A percentile compares a stretch with the other conserved stretches of the same genome.
These are phyloP conservation scores for Naegleria gruberi DNA, from an alignment of 208 protist species.

Conservation along the genomic window DNA sequence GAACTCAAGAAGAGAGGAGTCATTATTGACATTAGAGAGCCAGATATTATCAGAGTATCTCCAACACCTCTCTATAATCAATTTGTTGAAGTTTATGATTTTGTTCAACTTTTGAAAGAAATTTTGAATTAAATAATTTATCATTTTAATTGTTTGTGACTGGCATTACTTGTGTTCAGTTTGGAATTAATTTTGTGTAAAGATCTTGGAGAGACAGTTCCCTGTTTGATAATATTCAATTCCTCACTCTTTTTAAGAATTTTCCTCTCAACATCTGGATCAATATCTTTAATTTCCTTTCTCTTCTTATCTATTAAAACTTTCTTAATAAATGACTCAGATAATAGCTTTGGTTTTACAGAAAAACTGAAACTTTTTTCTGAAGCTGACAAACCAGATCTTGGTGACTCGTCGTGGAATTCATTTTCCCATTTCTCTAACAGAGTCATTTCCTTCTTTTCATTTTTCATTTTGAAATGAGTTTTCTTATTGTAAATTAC, in stretches of 20 bases:
- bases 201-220: background rate
- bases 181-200: no score
- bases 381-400: background rate
- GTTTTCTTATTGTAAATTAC: background rate
- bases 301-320: no score
- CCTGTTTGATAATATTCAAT: background rate
- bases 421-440: background rate
- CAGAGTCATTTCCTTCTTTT: background rate
- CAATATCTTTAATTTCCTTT: background rate
- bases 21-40: constrained; percentile 48
- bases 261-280: background rate
- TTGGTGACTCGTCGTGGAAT: background rate
- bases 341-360: background rate
- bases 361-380: no score
- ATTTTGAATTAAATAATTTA: background rate
- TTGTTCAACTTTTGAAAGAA: constrained; percentile 40
- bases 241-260: background rate
- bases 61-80: constrained; percentile 81
- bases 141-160: no score
- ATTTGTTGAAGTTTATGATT: constrained; percentile 66
- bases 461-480: constrained; percentile 13
- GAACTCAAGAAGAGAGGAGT: constrained; percentile 51
- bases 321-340: background rate
- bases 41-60: constrained; percentile 60
- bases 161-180: no score